These are phyloP conservation scores for Malus hybrid DNA, from an alignment of 331 rosid genomes.

Conservation along the genomic window DNA sequence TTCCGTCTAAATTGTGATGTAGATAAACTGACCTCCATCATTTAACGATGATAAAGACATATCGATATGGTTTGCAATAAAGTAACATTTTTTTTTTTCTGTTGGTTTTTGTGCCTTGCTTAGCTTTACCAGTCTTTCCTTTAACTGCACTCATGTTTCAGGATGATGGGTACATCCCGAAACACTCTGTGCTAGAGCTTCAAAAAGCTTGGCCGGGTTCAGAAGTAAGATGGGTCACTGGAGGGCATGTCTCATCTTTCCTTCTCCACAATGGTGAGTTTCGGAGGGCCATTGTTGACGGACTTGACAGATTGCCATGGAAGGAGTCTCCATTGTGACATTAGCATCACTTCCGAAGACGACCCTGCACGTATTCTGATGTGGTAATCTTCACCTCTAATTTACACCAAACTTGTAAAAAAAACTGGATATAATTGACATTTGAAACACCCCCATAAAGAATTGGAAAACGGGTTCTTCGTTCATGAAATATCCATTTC, in stretches of 20 bases:
- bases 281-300: slow-evolving; percentile 77
- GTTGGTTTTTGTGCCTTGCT: background rate
- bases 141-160: slow-evolving; percentile 18
- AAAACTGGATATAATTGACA: slow-evolving; percentile 13
- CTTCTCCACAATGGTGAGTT: slow-evolving; percentile 76
- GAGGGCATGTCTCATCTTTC: slow-evolving; percentile 95
- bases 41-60: no score
- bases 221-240: slow-evolving; percentile 97
- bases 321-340: slow-evolving; percentile 53
- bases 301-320: slow-evolving; percentile 73
- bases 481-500: background rate
- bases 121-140: background rate
- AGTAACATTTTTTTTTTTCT: background rate
- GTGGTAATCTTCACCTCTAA: slow-evolving; percentile 18
- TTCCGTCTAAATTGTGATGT: no score
- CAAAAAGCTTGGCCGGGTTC: slow-evolving; percentile 95
- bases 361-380: background rate
- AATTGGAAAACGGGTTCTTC: background rate
- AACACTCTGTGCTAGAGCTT: slow-evolving; percentile 79
- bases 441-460: background rate
- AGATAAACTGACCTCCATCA: no score
- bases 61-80: no score
- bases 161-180: slow-evolving; percentile 96
- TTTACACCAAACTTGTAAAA: slow-evolving; percentile 17
- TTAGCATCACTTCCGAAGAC: background rate